phyloP scores from a whole-genome alignment of 495 filamentous ascomycete species.

The Trichocladium uniseriatum region DNA sequence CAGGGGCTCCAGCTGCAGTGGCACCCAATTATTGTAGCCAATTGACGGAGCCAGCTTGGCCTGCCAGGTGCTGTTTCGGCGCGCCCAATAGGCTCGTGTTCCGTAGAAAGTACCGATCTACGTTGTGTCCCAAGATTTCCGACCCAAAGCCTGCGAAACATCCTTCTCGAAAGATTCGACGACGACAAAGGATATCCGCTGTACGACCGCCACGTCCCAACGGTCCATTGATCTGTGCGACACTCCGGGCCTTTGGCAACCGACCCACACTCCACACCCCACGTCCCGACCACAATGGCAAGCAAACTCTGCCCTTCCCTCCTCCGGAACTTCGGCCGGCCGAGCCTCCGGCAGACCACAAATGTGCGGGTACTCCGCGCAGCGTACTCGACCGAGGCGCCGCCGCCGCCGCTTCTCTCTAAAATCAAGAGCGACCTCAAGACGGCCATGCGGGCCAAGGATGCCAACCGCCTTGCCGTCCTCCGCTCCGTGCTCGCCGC shows the following conservation, averaged over 20 bases:
- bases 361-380: slow-evolving; percentile 6
- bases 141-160: too few species aligned
- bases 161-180: too few species aligned
- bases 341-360: slow-evolving; percentile 8
- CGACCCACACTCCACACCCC: not conserved
- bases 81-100: too few species aligned
- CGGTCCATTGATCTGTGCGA: not conserved
- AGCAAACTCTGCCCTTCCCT: slow-evolving; percentile 9
- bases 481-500: slow-evolving; percentile 45
- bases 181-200: too few species aligned
- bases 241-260: too few species aligned
- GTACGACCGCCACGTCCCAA: not conserved
- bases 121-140: too few species aligned
- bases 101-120: too few species aligned
- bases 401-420: slow-evolving; percentile 31
- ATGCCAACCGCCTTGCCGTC: slow-evolving; percentile 43
- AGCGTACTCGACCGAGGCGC: slow-evolving; percentile 32
- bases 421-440: slow-evolving; percentile 50
- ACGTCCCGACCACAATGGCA: slow-evolving; percentile 7
- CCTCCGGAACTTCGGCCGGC: slow-evolving; percentile 16
- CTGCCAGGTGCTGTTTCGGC: too few species aligned
- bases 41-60: too few species aligned
- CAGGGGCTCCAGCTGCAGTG: too few species aligned
- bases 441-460: slow-evolving; percentile 50
- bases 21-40: too few species aligned